These are phyloP conservation scores for Psilocybe cubensis DNA, from an alignment of 768 basidiomycete species.

Conservation along the genomic window DNA sequence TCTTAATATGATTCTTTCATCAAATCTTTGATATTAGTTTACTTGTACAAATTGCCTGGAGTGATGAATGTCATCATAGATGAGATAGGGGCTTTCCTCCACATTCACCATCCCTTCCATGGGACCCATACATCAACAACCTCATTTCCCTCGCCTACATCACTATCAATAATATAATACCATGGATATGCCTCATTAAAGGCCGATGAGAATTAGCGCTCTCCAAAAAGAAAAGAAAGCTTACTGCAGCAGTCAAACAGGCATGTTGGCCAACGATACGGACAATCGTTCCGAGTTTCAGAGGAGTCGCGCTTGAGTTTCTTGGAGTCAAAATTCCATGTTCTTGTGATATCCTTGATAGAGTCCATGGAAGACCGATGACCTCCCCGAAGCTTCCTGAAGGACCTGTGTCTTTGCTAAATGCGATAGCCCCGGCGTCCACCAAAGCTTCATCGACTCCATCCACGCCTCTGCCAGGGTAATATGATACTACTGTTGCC, in stretches of 20 bases:
- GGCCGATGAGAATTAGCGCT: not conserved
- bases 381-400: slow-evolving; percentile 75
- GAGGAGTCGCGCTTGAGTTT: slow-evolving; percentile 22
- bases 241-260: slow-evolving; percentile 74
- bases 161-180: slow-evolving; percentile 82
- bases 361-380: slow-evolving; percentile 63
- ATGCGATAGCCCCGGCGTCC: slow-evolving; percentile 84
- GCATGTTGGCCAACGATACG: slow-evolving; percentile 87
- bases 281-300: slow-evolving; percentile 63
- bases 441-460: slow-evolving; percentile 76
- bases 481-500: slow-evolving; percentile 78
- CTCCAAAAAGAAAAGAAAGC: slow-evolving; percentile 4
- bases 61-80: not conserved
- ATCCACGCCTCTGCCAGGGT: slow-evolving; percentile 64
- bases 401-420: slow-evolving; percentile 86
- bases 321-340: slow-evolving; percentile 69
- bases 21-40: too few species aligned
- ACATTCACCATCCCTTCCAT: slow-evolving; percentile 84
- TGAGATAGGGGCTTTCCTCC: not conserved
- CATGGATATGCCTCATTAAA: slow-evolving; percentile 61
- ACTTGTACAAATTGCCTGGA: not conserved
- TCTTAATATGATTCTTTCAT: not conserved
- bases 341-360: slow-evolving; percentile 75
- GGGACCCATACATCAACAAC: slow-evolving; percentile 87
- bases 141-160: slow-evolving; percentile 46